Percentiles rank a stretch among this genome's conserved stretches.
phyloP scores from a whole-genome alignment of 345 rosid genomes.

The Eucalyptus microcorys region DNA sequence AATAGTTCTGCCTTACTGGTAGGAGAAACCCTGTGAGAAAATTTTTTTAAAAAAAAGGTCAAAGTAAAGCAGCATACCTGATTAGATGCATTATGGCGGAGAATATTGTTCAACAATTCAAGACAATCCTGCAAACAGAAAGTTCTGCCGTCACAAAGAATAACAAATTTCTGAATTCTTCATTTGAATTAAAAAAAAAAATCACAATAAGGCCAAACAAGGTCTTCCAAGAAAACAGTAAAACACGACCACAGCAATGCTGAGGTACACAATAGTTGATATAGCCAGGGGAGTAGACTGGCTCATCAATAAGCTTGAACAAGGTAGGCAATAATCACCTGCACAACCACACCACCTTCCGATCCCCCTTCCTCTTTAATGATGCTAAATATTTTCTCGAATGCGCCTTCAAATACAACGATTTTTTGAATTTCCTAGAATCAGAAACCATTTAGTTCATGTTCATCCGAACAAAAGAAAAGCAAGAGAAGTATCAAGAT shows the following conservation, averaged over 20 bases:
- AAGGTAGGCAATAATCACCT: conserved; percentile 32
- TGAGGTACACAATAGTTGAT: background rate
- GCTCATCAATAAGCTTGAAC: background rate
- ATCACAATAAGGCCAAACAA: background rate
- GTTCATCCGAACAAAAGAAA: background rate
- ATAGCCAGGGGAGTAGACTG: background rate
- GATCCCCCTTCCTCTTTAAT: conserved; percentile 95
- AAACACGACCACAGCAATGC: background rate
- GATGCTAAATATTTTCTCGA: conserved; percentile 90
- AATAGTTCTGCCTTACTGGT: conserved; percentile 5
- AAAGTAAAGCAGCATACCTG: conserved; percentile 41
- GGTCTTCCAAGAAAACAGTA: background rate
- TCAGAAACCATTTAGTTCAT: background rate
- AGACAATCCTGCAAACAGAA: conserved; percentile 65
- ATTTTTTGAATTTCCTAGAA: conserved; percentile 95
- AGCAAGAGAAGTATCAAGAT: background rate
- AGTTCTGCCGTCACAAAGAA: background rate
- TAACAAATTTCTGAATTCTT: background rate
- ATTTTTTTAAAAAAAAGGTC: background rate
- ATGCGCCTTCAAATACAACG: conserved; percentile 95
- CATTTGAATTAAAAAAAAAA: background rate
- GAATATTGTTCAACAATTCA: conserved; percentile 85
- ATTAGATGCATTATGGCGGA: conserved; percentile 72
- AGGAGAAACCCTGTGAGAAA: background rate
- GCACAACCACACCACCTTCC: conserved; percentile 98